phyloP scores from a whole-genome alignment of 768 basidiomycete genomes.

The Paxillus ammoniavirescens region DNA sequence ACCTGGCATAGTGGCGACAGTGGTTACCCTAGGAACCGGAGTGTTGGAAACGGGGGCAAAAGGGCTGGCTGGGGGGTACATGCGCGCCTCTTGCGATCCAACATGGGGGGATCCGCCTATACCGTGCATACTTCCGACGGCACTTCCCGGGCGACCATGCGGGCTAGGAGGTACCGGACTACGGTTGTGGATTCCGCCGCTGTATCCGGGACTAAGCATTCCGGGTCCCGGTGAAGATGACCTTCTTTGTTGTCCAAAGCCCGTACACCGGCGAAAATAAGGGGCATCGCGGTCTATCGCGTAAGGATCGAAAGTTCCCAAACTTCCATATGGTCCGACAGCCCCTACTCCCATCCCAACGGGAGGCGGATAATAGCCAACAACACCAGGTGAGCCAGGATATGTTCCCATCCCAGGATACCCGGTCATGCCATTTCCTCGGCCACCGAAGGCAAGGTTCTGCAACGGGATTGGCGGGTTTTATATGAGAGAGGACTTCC shows the following conservation, averaged over 20 bases:
- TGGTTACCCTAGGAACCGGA: neutral
- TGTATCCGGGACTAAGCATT: neutral
- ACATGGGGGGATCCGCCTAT: neutral
- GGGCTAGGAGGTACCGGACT: neutral
- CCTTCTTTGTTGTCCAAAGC: neutral
- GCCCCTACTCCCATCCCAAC: neutral
- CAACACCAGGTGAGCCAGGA: neutral
- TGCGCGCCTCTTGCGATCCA: neutral
- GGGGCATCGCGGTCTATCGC: constrained; percentile 8
- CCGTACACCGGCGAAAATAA: neutral
- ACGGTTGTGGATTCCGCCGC: neutral
- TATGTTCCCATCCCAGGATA: neutral
- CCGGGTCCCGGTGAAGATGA: neutral
- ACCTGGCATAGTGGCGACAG: neutral
- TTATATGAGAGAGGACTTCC: neutral
- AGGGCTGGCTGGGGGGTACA: neutral
- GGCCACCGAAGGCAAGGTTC: neutral
- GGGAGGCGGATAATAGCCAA: neutral
- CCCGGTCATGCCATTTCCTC: neutral
- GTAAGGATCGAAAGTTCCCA: constrained; percentile 2
- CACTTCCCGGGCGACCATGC: neutral
- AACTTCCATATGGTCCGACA: neutral
- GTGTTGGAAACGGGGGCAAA: neutral
- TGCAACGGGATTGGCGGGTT: neutral
- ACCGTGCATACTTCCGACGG: neutral